Evolutionary conservation across 2,329 filamentous ascomycete species (phyloP).

Genomic region (Gyromitra esculenta): DNA sequence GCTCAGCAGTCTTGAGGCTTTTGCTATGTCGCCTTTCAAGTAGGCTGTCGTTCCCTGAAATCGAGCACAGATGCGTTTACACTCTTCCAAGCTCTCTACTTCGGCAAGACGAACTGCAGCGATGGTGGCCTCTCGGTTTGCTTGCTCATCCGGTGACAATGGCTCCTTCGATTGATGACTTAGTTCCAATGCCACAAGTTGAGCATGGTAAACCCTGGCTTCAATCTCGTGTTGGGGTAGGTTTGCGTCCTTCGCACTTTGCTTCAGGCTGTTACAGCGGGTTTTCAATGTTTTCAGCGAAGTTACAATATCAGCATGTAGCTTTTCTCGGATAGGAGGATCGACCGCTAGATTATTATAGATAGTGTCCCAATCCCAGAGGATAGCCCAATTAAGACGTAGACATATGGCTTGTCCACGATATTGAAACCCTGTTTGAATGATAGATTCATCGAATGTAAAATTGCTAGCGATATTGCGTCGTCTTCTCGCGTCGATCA

Average conservation of each 20-base stretch:
- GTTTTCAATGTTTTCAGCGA: not conserved
- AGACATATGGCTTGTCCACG: constrained; percentile 28
- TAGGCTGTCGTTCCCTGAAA: constrained; percentile 49
- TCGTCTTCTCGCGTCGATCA: constrained; percentile 61
- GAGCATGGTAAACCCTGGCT: constrained; percentile 42
- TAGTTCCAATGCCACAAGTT: constrained; percentile 36
- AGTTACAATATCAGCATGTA: constrained; percentile 11
- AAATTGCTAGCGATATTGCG: constrained; percentile 58
- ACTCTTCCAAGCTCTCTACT: constrained; percentile 28
- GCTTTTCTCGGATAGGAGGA: constrained; percentile 12
- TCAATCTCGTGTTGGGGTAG: constrained; percentile 42
- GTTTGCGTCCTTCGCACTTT: constrained; percentile 23
- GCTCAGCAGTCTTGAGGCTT: constrained; percentile 63
- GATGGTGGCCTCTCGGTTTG: constrained; percentile 9
- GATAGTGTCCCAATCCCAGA: constrained; percentile 36
- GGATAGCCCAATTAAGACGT: constrained; percentile 27
- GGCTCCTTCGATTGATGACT: constrained; percentile 12
- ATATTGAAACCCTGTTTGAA: constrained; percentile 41
- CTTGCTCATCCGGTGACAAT: not conserved
- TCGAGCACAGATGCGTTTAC: constrained; percentile 28
- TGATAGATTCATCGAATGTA: constrained; percentile 51
- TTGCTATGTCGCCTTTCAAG: constrained; percentile 64
- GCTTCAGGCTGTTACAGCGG: constrained; percentile 6
- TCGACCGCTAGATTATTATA: constrained; percentile 25
- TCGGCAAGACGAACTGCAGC: constrained; percentile 33